Base-by-base conservation (phyloP, 1,139 yeast species). In the Hansenula lynferdii region DNA sequence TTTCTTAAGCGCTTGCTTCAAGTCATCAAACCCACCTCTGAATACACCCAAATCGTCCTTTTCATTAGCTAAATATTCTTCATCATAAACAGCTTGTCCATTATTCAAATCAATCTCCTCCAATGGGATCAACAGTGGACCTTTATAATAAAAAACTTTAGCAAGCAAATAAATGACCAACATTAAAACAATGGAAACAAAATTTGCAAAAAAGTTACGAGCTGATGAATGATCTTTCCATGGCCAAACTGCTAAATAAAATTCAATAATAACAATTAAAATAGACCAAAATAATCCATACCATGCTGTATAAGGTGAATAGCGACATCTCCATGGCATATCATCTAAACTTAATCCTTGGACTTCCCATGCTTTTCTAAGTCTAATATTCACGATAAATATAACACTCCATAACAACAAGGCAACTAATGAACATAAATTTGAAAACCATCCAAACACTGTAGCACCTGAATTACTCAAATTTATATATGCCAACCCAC, bases 401-500 rank as follows among this genome's bases (percentile, higher is more conserved):
- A 85, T 81, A 14, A 89, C 77, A 35, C 80, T 78, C 92, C 94
- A 85, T 11, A 92, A 82, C 62, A 85, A 83, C 45, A 85, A 67
- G 8, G 89, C 77, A 20, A 90, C 79, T 48, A 85, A 75, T 49
- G 94, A 95, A n/a, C 94, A 81, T 36, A 86, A 67, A 18, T 95
- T 86, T 57, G 84, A 67, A 53, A 85, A 65, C 95, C 95, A 85
- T 47, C 66, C 67, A 60, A 85, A 85, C 9, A 85, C 83, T 27
- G 66, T 71, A 45, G 72, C 75, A 56, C 82, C 75, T 40, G 77
- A 65, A 25, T 69, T 60, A 35, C 80, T 70, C 22, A 90, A 84
- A 7, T 64, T 58, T 20, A 73, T 69, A 38, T 66, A 40, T 57
- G 58, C 38, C 49, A 49, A 69, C 62, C 34, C 71, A 67, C 58